phyloP scores from a whole-genome alignment of 1,284 basidiomycete species.

The Fomitopsis pinicola region DNA sequence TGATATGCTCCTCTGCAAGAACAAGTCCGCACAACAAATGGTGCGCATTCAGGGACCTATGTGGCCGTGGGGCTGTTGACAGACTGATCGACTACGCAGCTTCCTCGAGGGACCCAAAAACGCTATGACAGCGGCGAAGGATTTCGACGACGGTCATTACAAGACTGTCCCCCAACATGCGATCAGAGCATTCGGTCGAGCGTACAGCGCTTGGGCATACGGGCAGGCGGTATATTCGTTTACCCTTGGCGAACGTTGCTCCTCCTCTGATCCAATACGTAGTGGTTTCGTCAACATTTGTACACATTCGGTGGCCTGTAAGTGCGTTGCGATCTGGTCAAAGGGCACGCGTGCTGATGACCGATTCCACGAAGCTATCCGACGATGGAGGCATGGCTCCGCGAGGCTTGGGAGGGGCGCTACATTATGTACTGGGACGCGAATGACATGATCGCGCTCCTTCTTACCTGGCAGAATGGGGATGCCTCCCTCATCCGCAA shows the following conservation, averaged over 20 bases:
- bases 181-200: conserved; percentile 33
- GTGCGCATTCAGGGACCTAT: conserved; percentile 10
- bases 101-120: conserved; percentile 37
- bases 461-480: conserved; percentile 55
- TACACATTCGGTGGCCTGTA: conserved; percentile 28
- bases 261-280: neutral
- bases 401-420: conserved; percentile 41
- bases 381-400: conserved; percentile 23
- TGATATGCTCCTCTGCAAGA: conserved; percentile 33
- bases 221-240: conserved; percentile 28
- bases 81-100: conserved; percentile 13
- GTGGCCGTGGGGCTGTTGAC: too few species aligned
- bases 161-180: conserved; percentile 26
- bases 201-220: conserved; percentile 35
- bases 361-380: neutral
- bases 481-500: conserved; percentile 46
- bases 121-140: conserved; percentile 31
- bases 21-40: conserved; percentile 36
- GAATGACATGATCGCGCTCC: conserved; percentile 48
- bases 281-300: conserved; percentile 35
- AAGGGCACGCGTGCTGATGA: neutral
- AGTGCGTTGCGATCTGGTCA: conserved; percentile 6
- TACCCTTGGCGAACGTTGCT: neutral
- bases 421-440: conserved; percentile 50
- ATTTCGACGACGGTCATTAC: conserved; percentile 34